Evolutionary conservation across 257 asterid genomes (phyloP).

Genomic region (Haberlea rhodopensis): DNA sequence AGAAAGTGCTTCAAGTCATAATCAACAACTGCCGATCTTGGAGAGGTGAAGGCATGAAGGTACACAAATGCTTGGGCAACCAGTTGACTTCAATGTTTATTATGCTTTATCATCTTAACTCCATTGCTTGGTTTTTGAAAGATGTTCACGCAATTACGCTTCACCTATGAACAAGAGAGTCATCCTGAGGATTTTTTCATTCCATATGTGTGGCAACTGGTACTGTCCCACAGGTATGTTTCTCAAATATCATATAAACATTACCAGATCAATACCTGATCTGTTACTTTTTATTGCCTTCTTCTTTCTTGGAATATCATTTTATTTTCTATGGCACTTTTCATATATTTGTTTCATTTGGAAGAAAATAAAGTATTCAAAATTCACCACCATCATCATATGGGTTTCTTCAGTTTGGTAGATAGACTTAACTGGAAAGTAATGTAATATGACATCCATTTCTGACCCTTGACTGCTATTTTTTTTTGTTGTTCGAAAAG

Average conservation of each 20-base stretch:
- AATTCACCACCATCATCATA: not conserved
- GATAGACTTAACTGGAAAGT: not conserved
- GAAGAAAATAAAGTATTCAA: not conserved
- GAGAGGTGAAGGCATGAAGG: conserved; percentile 99
- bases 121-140: conserved; percentile 28
- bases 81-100: conserved; percentile 2
- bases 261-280: not conserved
- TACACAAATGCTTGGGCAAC: conserved; percentile 27
- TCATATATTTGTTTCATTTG: not conserved
- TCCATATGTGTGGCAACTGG: conserved; percentile 91
- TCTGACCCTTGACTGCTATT: not conserved
- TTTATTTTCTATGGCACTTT: not conserved
- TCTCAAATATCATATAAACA: not conserved
- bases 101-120: conserved; percentile 17
- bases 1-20: conserved; percentile 81
- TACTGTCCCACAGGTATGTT: conserved; percentile 65
- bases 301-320: not conserved
- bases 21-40: conserved; percentile 75
- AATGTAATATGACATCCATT: not conserved
- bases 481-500: not conserved
- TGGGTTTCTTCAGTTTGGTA: not conserved
- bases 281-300: not conserved
- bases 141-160: conserved; percentile 77
- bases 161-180: conserved; percentile 95
- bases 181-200: conserved; percentile 93